Percentiles rank a stretch among this genome's conserved stretches.
Conservation (phyloP, 345 rosid genomes). For the Geranium brycei region DNA sequence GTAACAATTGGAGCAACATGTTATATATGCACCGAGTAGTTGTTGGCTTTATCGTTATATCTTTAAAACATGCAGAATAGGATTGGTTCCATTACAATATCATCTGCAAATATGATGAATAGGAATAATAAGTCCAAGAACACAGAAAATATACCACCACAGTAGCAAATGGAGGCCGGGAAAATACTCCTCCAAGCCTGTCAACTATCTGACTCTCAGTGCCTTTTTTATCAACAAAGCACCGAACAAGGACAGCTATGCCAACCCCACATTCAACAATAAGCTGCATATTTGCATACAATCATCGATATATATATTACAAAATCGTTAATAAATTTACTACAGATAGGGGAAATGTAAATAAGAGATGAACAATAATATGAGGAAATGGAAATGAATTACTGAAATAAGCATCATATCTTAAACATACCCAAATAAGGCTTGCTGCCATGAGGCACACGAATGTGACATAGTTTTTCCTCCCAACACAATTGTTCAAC, state of each 20-base stretch:
- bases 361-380: not conserved
- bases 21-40: not conserved
- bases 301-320: conserved; percentile 1
- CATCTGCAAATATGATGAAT: not conserved
- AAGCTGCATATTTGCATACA: conserved; percentile 41
- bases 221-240: conserved; percentile 60
- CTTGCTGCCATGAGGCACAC: conserved; percentile 80
- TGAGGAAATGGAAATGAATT: conserved; percentile 1
- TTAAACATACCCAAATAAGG: conserved; percentile 67
- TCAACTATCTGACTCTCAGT: conserved; percentile 58
- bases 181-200: conserved; percentile 77
- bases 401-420: not conserved
- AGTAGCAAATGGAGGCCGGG: conserved; percentile 61
- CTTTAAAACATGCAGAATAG: not conserved
- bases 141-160: conserved; percentile 50
- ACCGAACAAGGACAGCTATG: conserved; percentile 71
- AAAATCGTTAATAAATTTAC: not conserved
- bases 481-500: conserved; percentile 91
- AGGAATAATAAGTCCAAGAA: conserved; percentile 1
- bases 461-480: conserved; percentile 77
- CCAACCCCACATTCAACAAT: conserved; percentile 79
- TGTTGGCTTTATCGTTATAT: not conserved
- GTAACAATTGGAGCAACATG: not conserved
- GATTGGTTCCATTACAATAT: not conserved
- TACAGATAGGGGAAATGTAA: not conserved